These are phyloP conservation scores for Syzygium grande DNA, from an alignment of 345 rosid species.

Conservation along the genomic window DNA sequence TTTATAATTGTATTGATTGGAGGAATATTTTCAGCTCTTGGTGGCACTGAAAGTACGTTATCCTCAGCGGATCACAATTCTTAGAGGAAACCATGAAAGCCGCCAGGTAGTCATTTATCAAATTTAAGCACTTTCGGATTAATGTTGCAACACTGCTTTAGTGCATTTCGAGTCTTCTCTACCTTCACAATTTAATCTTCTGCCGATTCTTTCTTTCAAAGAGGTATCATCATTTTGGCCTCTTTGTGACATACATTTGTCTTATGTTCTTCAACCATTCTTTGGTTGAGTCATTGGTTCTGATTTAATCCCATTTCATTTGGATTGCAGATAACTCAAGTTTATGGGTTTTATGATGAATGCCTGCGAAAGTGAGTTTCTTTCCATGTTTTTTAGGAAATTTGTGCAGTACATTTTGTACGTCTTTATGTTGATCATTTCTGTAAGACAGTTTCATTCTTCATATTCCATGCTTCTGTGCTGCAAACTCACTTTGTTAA, in stretches of 20 bases:
- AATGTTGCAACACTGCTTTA: not conserved
- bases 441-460: not conserved
- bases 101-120: constrained; percentile 58
- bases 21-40: constrained; percentile 44
- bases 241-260: not conserved
- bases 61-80: constrained; percentile 86
- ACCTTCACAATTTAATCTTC: not conserved
- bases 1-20: not conserved
- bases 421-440: not conserved
- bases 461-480: not conserved
- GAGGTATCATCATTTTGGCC: not conserved
- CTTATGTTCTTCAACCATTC: not conserved
- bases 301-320: not conserved
- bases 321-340: constrained; percentile 85
- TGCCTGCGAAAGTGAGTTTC: constrained; percentile 93
- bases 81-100: constrained; percentile 96
- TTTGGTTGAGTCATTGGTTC: not conserved
- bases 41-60: constrained; percentile 86
- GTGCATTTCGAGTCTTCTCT: not conserved
- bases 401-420: not conserved
- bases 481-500: not conserved
- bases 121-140: not conserved
- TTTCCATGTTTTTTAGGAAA: not conserved
- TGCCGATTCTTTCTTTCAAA: not conserved
- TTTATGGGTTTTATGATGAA: constrained; percentile 98